Conservation (phyloP, 2,329 filamentous ascomycete species). For the Podosphaera xanthii region DNA sequence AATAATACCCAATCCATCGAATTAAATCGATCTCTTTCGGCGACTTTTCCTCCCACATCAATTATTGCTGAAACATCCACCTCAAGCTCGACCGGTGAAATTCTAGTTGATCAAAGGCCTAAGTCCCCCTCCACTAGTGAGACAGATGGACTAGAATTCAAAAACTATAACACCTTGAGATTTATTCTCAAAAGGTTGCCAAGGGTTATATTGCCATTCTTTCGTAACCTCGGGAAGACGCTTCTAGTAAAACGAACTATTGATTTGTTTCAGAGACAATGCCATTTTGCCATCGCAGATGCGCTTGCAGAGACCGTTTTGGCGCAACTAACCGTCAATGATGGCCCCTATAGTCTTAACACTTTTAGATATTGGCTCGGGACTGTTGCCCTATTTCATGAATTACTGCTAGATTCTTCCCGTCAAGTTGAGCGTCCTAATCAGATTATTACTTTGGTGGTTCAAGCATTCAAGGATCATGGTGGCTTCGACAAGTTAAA, state of each 20-base stretch:
- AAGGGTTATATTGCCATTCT: conserved; percentile 59
- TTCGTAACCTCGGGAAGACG: conserved; percentile 66
- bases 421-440: conserved; percentile 16
- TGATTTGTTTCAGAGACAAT: conserved; percentile 34
- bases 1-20: neutral
- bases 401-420: conserved; percentile 46
- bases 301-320: conserved; percentile 51
- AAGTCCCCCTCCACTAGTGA: conserved; percentile 19
- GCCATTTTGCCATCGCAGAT: conserved; percentile 31
- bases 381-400: conserved; percentile 53
- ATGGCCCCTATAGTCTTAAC: conserved; percentile 24
- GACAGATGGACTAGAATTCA: conserved; percentile 26
- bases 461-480: conserved; percentile 68
- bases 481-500: conserved; percentile 56
- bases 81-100: neutral
- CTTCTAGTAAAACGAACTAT: conserved; percentile 52
- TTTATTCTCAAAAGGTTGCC: conserved; percentile 60
- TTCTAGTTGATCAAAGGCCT: neutral
- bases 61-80: neutral
- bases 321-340: conserved; percentile 29
- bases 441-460: conserved; percentile 48
- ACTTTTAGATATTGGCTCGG: conserved; percentile 67
- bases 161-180: conserved; percentile 59
- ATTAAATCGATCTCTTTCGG: neutral
- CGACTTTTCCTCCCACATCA: neutral